These are phyloP conservation scores for Penicillium sp. DNA, from an alignment of 2,329 filamentous ascomycete genomes.

Conservation along the genomic window DNA sequence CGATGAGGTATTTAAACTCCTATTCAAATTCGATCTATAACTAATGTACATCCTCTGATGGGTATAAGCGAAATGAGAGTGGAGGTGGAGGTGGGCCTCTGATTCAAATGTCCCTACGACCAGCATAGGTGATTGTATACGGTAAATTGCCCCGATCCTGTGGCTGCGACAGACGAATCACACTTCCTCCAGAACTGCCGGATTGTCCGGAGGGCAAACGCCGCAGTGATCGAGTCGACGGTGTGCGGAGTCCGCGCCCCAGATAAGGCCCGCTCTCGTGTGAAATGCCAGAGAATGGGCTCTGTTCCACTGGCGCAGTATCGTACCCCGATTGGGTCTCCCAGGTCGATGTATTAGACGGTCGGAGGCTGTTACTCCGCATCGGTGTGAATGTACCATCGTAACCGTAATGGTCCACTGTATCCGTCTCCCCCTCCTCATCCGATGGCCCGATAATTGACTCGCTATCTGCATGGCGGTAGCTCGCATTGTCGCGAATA, in stretches of 20 bases:
- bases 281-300: conserved; percentile 18
- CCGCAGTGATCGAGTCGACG: conserved; percentile 38
- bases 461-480: conserved; percentile 26
- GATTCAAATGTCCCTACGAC: conserved; percentile 6
- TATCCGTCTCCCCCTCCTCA: conserved; percentile 42
- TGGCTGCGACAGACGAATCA: conserved; percentile 39
- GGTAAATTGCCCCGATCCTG: conserved; percentile 33
- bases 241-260: conserved; percentile 26
- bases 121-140: conserved; percentile 32
- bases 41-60: conserved; percentile 15
- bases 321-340: conserved; percentile 30
- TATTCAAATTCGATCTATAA: conserved; percentile 15
- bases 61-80: neutral
- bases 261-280: conserved; percentile 16
- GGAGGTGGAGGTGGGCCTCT: conserved; percentile 7
- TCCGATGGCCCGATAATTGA: conserved; percentile 41
- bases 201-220: conserved; percentile 35
- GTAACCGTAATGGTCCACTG: conserved; percentile 26
- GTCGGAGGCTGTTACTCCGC: conserved; percentile 27
- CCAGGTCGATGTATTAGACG: conserved; percentile 30
- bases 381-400: conserved; percentile 21
- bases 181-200: conserved; percentile 37
- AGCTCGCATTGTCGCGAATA: conserved; percentile 27
- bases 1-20: conserved; percentile 18
- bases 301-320: conserved; percentile 27